Evolutionary conservation across 805 yeast species (phyloP).

Genomic region (Starmerella tilneyi): DNA sequence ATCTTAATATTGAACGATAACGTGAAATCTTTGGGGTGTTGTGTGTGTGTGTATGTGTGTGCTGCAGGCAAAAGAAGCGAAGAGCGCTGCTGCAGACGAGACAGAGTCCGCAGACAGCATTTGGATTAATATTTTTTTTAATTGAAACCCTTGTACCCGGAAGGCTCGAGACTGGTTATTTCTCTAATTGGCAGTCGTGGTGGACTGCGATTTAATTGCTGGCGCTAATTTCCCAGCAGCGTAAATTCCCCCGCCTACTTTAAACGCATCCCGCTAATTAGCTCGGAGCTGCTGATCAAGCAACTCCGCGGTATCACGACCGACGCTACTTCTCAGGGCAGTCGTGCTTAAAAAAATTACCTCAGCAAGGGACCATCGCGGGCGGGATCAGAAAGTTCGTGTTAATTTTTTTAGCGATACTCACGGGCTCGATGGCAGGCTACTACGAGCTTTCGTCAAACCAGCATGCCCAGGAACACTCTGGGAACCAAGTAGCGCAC

Average conservation of each 20-base stretch:
- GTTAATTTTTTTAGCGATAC: not conserved
- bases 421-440: constrained; percentile 1
- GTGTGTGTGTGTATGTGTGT: no score
- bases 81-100: no score
- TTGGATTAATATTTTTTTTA: no score
- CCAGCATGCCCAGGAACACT: not conserved
- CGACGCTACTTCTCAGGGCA: constrained; percentile 4
- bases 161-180: no score
- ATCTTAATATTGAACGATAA: constrained; percentile 10
- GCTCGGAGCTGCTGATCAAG: constrained; percentile 1
- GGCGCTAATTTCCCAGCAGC: not conserved
- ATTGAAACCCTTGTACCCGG: no score
- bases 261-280: constrained; percentile 1
- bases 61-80: no score
- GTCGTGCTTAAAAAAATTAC: constrained; percentile 5
- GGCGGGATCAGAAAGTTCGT: not conserved
- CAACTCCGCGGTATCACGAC: constrained; percentile 2
- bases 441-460: constrained; percentile 3
- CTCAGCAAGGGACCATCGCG: constrained; percentile 3
- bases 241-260: no score
- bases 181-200: no score
- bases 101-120: no score
- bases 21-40: constrained; percentile 1
- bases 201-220: no score
- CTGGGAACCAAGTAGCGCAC: not conserved